Evolutionary conservation across 164 flowering plant species (phyloP).

Genomic region (Aristolochia californica): DNA sequence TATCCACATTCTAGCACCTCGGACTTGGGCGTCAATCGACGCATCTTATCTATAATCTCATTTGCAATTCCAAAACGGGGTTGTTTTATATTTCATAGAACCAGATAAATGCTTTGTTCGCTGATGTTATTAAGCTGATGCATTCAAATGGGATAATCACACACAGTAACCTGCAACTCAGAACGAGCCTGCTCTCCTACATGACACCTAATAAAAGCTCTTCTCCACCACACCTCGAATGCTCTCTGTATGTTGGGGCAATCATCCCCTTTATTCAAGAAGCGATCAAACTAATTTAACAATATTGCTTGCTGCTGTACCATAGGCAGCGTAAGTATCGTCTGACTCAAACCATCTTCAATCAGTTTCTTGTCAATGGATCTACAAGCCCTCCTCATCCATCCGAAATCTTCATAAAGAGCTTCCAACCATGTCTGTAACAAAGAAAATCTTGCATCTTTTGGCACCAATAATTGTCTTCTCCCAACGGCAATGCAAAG

Average conservation of each 20-base stretch:
- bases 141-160: constrained; percentile 8
- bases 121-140: not conserved
- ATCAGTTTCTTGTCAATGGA: constrained; percentile 63
- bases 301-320: constrained; percentile 60
- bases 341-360: constrained; percentile 79
- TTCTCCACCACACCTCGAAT: constrained; percentile 94
- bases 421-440: constrained; percentile 83
- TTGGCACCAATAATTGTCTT: constrained; percentile 60
- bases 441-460: constrained; percentile 45
- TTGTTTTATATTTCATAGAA: no score
- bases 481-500: constrained; percentile 72
- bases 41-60: no score
- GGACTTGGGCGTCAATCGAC: no score
- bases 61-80: no score
- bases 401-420: constrained; percentile 75
- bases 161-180: constrained; percentile 10
- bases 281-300: constrained; percentile 70
- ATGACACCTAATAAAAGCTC: constrained; percentile 57
- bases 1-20: no score
- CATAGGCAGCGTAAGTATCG: constrained; percentile 76
- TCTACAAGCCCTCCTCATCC: constrained; percentile 68
- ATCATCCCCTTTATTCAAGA: constrained; percentile 72
- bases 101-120: not conserved
- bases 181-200: constrained; percentile 18
- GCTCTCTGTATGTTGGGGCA: constrained; percentile 85